Base-by-base conservation (phyloP, 148 eudicot genomes). In the Hydrangea macrophylla region DNA sequence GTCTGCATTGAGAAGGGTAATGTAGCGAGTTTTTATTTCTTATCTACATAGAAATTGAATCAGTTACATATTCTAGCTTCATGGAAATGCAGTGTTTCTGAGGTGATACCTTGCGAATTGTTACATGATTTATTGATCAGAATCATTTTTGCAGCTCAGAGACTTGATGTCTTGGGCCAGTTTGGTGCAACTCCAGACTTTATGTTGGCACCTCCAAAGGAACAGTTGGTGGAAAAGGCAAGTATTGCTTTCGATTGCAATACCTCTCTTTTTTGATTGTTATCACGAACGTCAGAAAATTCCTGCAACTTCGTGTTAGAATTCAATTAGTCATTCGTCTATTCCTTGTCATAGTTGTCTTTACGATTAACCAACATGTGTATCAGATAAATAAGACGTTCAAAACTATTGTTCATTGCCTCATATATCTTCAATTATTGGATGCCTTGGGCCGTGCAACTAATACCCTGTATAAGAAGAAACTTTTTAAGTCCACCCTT, bases 221-320 rank as follows among this genome's bases (percentile, higher is more conserved):
- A 88, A 36, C 64, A 84, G 18, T 78, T 94, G 58, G 80, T 94
- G 71, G 96, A 90, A 82, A 86, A 86, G 92, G 98, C 82, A 80
- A 71, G 83, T 58, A n/a, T 23, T 73, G 37, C 65, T 60, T 56
- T 22, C 54, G 62, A 15, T 26, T 9, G 9, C 27, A 9, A 12
- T 57, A 7, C 27, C 45, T 35, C 40, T 27, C 22, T 45, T 2
- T 55, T 67, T 9, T 60, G 13, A 7, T 50, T 36, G 40, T 9
- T 44, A 50, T 2, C 11, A 25, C 23, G 4, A 18, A 35, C 39
- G 4, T 35, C 8, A 35, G 4, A 3, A 8, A 35, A 35, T 8
- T 35, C 39, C 39, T 35, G 8, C 8, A 25, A 45, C 24, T 9
- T 45, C 15, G 15, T 15, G 9, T 13, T 12, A 32, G 33, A 22